Conservation (phyloP, 768 basidiomycete species). For the Lentinula lateritia region DNA sequence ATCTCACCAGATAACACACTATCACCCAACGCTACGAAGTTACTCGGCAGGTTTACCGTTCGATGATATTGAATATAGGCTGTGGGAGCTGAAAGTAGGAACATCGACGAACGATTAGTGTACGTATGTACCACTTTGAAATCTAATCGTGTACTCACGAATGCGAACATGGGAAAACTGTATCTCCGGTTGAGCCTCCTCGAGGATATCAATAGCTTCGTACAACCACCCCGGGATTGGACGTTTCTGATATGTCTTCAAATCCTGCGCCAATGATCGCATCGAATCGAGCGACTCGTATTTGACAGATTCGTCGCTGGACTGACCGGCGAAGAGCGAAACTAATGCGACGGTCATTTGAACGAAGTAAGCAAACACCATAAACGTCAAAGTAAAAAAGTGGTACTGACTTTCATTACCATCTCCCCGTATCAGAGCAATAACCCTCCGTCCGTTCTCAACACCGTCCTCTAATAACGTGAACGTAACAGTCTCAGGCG, state of each 20-base stretch:
- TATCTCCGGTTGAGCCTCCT: constrained; percentile 5
- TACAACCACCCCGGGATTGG: constrained; percentile 13
- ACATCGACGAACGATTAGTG: no score
- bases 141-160: background rate
- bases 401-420: background rate
- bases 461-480: background rate
- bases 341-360: background rate
- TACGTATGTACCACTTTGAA: no score
- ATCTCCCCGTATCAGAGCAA: background rate
- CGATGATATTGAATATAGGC: constrained; percentile 13
- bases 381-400: background rate
- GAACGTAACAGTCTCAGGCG: background rate
- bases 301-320: background rate
- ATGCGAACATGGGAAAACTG: background rate
- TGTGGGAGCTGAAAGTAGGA: constrained; percentile 8
- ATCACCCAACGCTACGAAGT: constrained; percentile 15
- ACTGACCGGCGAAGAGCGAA: background rate
- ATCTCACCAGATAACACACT: background rate
- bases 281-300: constrained; percentile 10
- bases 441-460: constrained; percentile 4
- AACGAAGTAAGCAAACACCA: no score
- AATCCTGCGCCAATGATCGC: constrained; percentile 11
- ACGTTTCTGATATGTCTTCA: background rate
- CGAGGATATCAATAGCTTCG: constrained; percentile 12
- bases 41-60: constrained; percentile 9